Conservation (phyloP, 495 filamentous ascomycete genomes). For the Tuber aestivum region DNA sequence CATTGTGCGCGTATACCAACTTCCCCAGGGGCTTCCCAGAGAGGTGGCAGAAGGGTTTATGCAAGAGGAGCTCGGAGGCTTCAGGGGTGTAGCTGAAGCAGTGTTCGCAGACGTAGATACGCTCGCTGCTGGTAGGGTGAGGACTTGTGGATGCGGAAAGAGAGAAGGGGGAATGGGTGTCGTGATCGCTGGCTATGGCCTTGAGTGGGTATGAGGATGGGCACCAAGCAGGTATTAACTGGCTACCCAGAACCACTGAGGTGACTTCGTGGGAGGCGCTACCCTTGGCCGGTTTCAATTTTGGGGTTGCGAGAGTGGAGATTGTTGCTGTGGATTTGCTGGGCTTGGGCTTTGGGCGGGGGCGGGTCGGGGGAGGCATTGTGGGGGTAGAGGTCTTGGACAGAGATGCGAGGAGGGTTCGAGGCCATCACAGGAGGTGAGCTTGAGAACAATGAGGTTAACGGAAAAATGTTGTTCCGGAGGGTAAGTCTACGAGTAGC, state of each 20-base stretch:
- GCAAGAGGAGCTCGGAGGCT: slow-evolving; percentile 43
- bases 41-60: slow-evolving; percentile 20
- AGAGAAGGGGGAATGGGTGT: neutral
- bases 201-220: slow-evolving; percentile 73
- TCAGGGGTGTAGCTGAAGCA: slow-evolving; percentile 91
- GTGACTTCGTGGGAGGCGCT: neutral
- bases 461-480: neutral
- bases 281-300: slow-evolving; percentile 14
- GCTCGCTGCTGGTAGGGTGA: slow-evolving; percentile 44
- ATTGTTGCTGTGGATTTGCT: slow-evolving; percentile 18
- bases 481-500: too few species aligned
- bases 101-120: slow-evolving; percentile 80
- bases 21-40: slow-evolving; percentile 38
- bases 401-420: slow-evolving; percentile 4
- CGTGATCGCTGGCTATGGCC: slow-evolving; percentile 55
- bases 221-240: slow-evolving; percentile 72
- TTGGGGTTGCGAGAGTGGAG: slow-evolving; percentile 15
- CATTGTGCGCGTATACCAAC: slow-evolving; percentile 32
- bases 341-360: neutral
- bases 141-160: neutral
- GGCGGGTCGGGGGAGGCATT: slow-evolving; percentile 18
- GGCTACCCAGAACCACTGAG: slow-evolving; percentile 62
- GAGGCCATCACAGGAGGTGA: slow-evolving; percentile 23
- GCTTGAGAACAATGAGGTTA: slow-evolving; percentile 6
- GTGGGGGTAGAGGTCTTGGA: slow-evolving; percentile 22